phyloP scores from a whole-genome alignment of 1,139 yeast genomes.

The Candida mesenterica region DNA sequence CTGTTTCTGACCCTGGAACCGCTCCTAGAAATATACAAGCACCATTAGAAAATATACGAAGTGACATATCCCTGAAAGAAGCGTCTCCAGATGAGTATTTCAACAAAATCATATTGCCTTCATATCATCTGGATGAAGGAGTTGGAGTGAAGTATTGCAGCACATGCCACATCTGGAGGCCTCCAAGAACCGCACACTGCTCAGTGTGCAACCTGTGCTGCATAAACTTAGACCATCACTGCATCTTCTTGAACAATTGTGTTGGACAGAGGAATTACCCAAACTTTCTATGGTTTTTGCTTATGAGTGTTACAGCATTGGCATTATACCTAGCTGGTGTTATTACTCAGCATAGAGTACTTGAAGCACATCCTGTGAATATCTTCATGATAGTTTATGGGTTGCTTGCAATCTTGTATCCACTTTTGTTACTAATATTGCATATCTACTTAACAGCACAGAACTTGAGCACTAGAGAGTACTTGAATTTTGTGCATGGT shows the following conservation, averaged over 20 bases:
- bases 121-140: constrained; percentile 20
- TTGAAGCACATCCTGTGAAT: constrained; percentile 35
- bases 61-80: background rate
- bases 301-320: constrained; percentile 22
- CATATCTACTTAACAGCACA: constrained; percentile 55
- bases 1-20: constrained; percentile 68
- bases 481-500: constrained; percentile 40
- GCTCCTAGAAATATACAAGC: constrained; percentile 69
- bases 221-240: constrained; percentile 43
- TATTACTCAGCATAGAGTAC: constrained; percentile 23
- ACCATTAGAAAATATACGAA: constrained; percentile 11
- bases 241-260: constrained; percentile 41
- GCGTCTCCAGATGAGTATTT: constrained; percentile 62
- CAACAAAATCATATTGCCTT: constrained; percentile 56
- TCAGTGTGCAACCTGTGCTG: constrained; percentile 45
- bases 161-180: constrained; percentile 50
- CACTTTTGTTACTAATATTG: constrained; percentile 48
- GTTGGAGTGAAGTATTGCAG: constrained; percentile 48
- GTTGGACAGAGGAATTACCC: constrained; percentile 36
- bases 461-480: constrained; percentile 74
- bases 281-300: constrained; percentile 42
- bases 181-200: constrained; percentile 47
- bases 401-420: constrained; percentile 48
- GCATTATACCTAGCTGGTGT: constrained; percentile 21
- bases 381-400: constrained; percentile 50